Evolutionary conservation across 495 filamentous ascomycete species (phyloP), one percentile per base, ranked within the genome.

Genomic region (Massariosphaeria phaeospora): DNA sequence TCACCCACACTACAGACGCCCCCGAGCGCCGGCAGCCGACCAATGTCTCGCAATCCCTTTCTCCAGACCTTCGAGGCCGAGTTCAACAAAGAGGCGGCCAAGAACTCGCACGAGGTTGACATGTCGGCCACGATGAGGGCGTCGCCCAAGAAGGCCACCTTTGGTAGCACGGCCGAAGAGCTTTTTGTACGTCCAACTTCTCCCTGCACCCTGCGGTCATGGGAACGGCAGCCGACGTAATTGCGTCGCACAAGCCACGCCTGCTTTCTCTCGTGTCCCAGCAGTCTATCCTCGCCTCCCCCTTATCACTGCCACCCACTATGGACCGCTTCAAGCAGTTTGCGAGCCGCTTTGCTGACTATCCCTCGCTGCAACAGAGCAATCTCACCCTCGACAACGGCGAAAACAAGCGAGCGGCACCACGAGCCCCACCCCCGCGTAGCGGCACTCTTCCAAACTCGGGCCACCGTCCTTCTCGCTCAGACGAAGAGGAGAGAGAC

Each of bases 31-130:
- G 73, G 76, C 66, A 52, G 50, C 58, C 78, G 89, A 65, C 88
- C 89, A 49, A 70, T 82, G 36, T 95, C 91, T 38, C 84, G 84
- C 42, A 98, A 98, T 64, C 93, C 93, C 43, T 98, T 98, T 70
- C 76, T 97, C 40, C 89, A 95, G 70, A 78, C 82, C 51, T 76
- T 78, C 41, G 75, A 85, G 67, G 61, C 78, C 66, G 71, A 64
- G 31, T 52, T 55, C 23, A 43, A 53, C 53, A 52, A 62, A 29
- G 50, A 60, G 23, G 53, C 62, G 15, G 24, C 2, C 24, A 3
- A 17, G 18, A 3, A 20, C 17, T 21, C 24, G 4, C 6, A 21
- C 18, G 38, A 40, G 17, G 67, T 51, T 66, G 56, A 46, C 56
- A 72, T 84, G 52, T 77, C 80, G 15, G 71, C 75, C 35, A 68